Conservation (phyloP, 192 early-diverging fungal species). For the Entomortierella chlamydospora region DNA sequence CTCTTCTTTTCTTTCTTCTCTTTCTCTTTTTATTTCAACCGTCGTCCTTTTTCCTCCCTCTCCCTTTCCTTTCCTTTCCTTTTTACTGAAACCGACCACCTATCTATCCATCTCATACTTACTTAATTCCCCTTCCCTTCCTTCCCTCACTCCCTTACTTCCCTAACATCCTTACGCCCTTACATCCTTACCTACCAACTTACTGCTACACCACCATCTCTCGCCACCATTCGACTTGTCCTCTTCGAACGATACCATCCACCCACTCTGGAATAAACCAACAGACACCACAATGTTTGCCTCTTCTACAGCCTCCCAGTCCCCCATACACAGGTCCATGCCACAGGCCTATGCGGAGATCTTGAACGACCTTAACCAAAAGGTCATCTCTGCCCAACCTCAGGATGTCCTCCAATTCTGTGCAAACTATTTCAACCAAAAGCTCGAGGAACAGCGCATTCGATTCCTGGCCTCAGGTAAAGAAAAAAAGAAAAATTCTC, state of each 20-base stretch:
- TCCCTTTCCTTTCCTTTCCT: background rate
- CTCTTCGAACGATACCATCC: too few species aligned
- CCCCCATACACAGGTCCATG: conserved; percentile 50
- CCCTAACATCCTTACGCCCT: background rate
- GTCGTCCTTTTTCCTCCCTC: background rate
- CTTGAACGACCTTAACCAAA: conserved; percentile 86
- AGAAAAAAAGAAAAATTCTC: too few species aligned
- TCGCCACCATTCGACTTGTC: too few species aligned
- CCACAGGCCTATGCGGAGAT: conserved; percentile 67
- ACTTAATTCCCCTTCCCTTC: background rate
- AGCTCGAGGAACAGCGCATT: conserved; percentile 84
- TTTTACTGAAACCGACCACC: background rate
- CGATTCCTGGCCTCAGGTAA: conserved; percentile 55
- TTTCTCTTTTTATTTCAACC: background rate
- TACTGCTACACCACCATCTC: background rate
- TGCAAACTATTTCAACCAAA: conserved; percentile 88
- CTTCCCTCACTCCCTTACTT: background rate
- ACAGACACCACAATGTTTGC: conserved; percentile 30
- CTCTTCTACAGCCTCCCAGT: conserved; percentile 38
- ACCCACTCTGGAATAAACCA: background rate
- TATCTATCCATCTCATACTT: background rate
- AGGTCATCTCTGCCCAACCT: conserved; percentile 81
- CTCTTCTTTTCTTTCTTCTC: background rate
- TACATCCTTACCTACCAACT: background rate
- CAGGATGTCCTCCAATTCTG: conserved; percentile 94